Conservation (phyloP, 2,329 filamentous ascomycete genomes). For the Fusarium austroafricanum region DNA sequence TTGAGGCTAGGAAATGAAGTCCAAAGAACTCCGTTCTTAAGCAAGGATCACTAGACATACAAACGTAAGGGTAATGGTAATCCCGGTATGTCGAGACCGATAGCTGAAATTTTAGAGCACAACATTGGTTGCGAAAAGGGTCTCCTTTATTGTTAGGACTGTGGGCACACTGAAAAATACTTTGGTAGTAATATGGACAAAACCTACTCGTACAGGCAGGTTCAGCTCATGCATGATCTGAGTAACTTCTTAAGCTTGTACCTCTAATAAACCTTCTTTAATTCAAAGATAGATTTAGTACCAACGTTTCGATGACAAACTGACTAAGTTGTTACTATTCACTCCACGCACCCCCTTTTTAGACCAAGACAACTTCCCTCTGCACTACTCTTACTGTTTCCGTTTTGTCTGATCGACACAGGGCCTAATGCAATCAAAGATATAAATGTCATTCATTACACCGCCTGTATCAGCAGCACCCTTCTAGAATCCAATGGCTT, state of each 20-base stretch:
- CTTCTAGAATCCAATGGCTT: background rate
- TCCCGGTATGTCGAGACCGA: background rate
- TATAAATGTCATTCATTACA: background rate
- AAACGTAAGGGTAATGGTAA: conserved; percentile 2
- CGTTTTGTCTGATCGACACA: no score
- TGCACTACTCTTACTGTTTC: background rate
- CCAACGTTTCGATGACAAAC: background rate
- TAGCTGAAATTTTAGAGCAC: background rate
- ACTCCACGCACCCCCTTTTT: conserved; percentile 16
- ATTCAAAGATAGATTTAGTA: background rate
- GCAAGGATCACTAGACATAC: background rate
- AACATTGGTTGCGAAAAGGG: background rate
- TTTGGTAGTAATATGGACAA: background rate
- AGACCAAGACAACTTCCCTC: conserved; percentile 10
- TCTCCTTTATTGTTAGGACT: background rate
- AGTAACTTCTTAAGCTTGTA: background rate
- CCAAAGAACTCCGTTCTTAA: background rate
- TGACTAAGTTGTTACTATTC: background rate
- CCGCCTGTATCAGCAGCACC: conserved; percentile 7
- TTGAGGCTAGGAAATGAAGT: background rate
- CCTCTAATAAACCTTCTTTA: conserved; percentile 1
- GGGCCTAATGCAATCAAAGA: background rate
- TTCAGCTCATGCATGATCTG: background rate
- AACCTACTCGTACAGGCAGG: background rate
- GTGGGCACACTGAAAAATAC: background rate